These are phyloP conservation scores for Jamesozyma rosinii DNA, from an alignment of 805 yeast genomes.

Conservation along the genomic window DNA sequence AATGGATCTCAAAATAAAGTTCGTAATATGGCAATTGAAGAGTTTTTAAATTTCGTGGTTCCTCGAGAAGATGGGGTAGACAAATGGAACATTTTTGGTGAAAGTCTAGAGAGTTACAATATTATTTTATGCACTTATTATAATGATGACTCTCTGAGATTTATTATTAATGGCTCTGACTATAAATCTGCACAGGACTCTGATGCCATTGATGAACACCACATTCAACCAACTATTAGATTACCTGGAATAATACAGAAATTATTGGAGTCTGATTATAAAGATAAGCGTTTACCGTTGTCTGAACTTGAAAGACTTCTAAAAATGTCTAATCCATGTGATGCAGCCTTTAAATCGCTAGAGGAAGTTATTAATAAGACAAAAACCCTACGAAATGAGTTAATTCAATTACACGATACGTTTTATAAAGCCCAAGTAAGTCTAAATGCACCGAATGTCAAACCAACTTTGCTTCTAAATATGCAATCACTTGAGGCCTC, in stretches of 20 bases:
- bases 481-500: not conserved
- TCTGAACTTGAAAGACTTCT: not conserved
- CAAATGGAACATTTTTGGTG: not conserved
- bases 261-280: not conserved
- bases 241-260: not conserved
- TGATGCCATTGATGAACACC: not conserved
- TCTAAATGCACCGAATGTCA: not conserved
- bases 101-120: conserved; percentile 9
- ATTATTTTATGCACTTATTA: conserved; percentile 39
- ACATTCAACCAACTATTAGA: not conserved
- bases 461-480: not conserved
- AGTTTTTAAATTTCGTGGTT: conserved; percentile 22
- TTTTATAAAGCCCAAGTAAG: not conserved
- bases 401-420: not conserved
- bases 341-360: not conserved
- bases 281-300: not conserved
- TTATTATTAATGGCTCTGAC: not conserved
- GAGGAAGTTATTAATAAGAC: not conserved
- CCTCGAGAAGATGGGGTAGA: conserved; percentile 1
- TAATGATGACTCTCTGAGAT: conserved; percentile 39
- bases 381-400: not conserved
- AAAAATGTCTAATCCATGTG: not conserved
- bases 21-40: conserved; percentile 28
- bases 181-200: not conserved
- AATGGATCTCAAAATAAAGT: conserved; percentile 16